Evolutionary conservation across 495 filamentous ascomycete genomes (phyloP).

Genomic region (Jackrogersella minutella): DNA sequence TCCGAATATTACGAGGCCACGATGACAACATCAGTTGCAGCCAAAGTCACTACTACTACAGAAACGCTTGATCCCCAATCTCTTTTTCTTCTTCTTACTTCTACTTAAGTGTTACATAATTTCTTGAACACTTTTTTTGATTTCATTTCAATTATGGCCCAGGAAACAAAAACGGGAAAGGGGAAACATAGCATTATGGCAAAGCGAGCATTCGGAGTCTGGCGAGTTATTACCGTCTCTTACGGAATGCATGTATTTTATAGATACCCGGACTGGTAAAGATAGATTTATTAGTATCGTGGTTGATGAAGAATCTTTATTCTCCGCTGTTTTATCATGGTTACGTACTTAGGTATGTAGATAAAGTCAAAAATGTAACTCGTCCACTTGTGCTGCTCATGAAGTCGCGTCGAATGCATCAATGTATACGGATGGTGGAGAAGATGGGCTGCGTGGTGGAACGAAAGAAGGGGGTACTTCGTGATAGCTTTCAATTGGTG

Average conservation of each 20-base stretch:
- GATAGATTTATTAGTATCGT: conserved; percentile 9
- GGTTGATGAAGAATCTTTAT: background rate
- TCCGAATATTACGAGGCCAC: conserved; percentile 58
- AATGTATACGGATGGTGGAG: too few species aligned
- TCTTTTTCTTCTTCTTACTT: background rate
- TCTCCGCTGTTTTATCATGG: background rate
- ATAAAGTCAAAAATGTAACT: too few species aligned
- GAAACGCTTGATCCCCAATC: background rate
- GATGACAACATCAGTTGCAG: conserved; percentile 7
- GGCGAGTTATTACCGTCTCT: conserved; percentile 13
- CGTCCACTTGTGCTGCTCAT: too few species aligned
- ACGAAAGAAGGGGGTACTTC: too few species aligned
- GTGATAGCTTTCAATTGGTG: background rate
- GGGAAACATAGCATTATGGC: conserved; percentile 33
- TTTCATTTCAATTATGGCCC: background rate
- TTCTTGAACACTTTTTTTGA: conserved; percentile 12
- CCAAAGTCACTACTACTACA: conserved; percentile 12
- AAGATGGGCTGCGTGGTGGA: too few species aligned
- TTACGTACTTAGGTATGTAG: background rate
- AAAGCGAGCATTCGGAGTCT: conserved; percentile 38
- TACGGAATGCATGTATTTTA: conserved; percentile 18
- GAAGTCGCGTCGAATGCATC: too few species aligned
- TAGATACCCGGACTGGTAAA: conserved; percentile 29
- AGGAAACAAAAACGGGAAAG: conserved; percentile 7
- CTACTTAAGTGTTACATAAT: conserved; percentile 2